Percentiles rank a stretch among this genome's conserved stretches.
phyloP scores from a whole-genome alignment of 805 yeast species.

The Clavispora santaluciae region DNA sequence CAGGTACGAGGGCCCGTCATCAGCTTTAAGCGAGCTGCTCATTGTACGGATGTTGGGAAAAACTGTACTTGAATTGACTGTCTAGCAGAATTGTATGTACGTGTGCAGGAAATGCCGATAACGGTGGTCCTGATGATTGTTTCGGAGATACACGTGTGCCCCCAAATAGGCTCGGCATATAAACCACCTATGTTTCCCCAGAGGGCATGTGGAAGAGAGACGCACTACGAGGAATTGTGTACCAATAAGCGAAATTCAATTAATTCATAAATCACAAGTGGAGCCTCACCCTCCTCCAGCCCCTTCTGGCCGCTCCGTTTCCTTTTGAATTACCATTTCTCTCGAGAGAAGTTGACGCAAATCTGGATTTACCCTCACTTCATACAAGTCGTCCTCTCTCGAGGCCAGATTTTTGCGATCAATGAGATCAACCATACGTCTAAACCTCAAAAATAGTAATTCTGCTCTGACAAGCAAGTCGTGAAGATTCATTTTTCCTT shows the following conservation, averaged over 20 bases:
- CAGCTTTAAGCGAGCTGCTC: neutral
- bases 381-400: slow-evolving; percentile 16
- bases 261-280: no score
- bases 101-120: neutral
- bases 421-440: slow-evolving; percentile 72
- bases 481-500: slow-evolving; percentile 67
- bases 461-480: slow-evolving; percentile 83
- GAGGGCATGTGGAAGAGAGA: neutral
- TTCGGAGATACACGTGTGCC: neutral
- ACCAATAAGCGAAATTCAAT: neutral
- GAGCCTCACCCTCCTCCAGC: slow-evolving; percentile 44
- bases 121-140: neutral
- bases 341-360: slow-evolving; percentile 57
- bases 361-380: slow-evolving; percentile 41
- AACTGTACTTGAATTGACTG: no score
- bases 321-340: slow-evolving; percentile 61
- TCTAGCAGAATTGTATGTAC: no score
- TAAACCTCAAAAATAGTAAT: slow-evolving; percentile 71
- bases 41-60: neutral
- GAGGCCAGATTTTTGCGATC: slow-evolving; percentile 46
- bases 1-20: neutral
- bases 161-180: neutral
- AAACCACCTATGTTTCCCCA: neutral
- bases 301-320: slow-evolving; percentile 42
- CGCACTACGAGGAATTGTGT: no score